These are phyloP conservation scores for Naganishia albida DNA, from an alignment of 1,284 basidiomycete species.

Conservation along the genomic window DNA sequence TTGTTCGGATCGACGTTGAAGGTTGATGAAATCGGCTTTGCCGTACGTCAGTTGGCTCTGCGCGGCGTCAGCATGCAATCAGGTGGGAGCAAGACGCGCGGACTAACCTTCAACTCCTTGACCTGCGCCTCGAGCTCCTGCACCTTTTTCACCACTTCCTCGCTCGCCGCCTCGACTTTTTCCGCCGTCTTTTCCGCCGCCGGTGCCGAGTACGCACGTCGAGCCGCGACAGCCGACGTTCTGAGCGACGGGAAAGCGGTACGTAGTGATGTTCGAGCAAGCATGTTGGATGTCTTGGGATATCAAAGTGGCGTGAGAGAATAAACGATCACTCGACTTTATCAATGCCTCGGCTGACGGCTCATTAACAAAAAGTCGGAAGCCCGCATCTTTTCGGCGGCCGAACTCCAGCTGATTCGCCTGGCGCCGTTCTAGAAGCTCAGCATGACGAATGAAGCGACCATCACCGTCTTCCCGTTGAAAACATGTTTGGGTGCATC, in stretches of 20 bases:
- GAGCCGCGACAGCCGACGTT: background rate
- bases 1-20: constrained; percentile 82
- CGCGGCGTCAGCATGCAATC: background rate
- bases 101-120: constrained; percentile 49
- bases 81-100: too few relatives aligned
- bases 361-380: background rate
- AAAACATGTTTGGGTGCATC: constrained; percentile 52
- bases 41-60: constrained; percentile 82
- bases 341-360: too few relatives aligned
- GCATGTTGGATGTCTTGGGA: background rate
- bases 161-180: constrained; percentile 45
- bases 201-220: constrained; percentile 2
- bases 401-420: background rate
- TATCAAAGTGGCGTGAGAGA: too few relatives aligned
- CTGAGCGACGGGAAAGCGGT: background rate
- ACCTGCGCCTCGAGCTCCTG: constrained; percentile 41
- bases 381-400: background rate
- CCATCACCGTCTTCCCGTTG: background rate
- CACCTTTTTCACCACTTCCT: constrained; percentile 39
- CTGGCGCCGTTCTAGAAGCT: too few relatives aligned
- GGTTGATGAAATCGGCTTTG: constrained; percentile 92
- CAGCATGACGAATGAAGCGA: constrained; percentile 4
- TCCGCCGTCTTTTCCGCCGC: constrained; percentile 26
- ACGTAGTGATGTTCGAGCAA: background rate
- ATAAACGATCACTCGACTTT: too few relatives aligned